Base-by-base conservation (phyloP, 108 stramenopile genomes). In the Stephanodiscus minutulus region DNA sequence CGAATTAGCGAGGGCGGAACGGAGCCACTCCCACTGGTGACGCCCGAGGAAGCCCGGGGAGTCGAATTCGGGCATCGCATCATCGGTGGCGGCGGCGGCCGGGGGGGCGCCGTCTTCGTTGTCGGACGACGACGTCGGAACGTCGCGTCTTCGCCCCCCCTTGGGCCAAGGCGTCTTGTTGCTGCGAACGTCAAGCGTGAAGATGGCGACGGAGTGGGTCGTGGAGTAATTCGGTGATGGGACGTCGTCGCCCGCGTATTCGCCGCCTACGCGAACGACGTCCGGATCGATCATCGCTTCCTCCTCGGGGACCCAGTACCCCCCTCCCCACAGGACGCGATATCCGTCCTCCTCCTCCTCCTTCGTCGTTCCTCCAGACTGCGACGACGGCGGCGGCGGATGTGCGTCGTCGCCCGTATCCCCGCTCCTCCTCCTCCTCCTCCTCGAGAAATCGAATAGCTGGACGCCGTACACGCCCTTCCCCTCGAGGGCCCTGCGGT, bases 21-120 rank as follows among this genome's bases (percentile, higher is more conserved):
- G 86, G 35, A 96, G 83, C 95, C 95, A 96, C 63, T 65, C 70
- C 91, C 91, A 96, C 67, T 96, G 95, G 28, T 85, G 65, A 66
- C 79, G 85, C 17, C 94, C 94, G 13, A 95, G 70, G 68, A 92
- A 85, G n/a, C n/a, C n/a, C n/a, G n/a, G n/a, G n/a, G n/a, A n/a
- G n/a, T n/a, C n/a, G n/a, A n/a, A n/a, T n/a, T n/a, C n/a, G n/a
- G n/a, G n/a, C n/a, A n/a, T n/a, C n/a, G n/a, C n/a, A n/a, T n/a
- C n/a, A n/a, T n/a, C n/a, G n/a, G n/a, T n/a, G n/a, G n/a, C n/a
- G n/a, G n/a, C n/a, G n/a, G n/a, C n/a, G n/a, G n/a, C n/a, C n/a
- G n/a, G n/a, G n/a, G n/a, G n/a, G n/a, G n/a, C n/a, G n/a, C n/a
- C n/a, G n/a, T n/a, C n/a, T n/a, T n/a, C n/a, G n/a, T n/a, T n/a